Percentiles rank a stretch among this genome's conserved stretches.
Conservation (phyloP, 1,139 yeast genomes). For the Nakaseomyces delphensis region DNA sequence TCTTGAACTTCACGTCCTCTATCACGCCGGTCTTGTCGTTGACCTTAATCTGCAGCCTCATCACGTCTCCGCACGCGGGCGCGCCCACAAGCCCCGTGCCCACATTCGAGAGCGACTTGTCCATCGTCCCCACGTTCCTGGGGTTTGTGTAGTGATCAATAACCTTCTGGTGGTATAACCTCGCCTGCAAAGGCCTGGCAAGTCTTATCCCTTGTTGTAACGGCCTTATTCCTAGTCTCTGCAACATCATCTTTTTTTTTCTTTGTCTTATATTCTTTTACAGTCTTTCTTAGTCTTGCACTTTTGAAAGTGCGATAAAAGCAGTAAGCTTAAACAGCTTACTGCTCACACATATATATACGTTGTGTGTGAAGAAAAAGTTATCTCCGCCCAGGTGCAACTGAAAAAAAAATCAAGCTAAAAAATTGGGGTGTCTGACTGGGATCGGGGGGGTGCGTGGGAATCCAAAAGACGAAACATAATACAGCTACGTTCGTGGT, state of each 20-base stretch:
- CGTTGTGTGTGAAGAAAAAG: too few species aligned
- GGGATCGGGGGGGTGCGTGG: too few species aligned
- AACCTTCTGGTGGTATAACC: conserved; percentile 57
- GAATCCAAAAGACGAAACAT: too few species aligned
- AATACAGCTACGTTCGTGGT: too few species aligned
- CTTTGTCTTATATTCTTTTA: neutral
- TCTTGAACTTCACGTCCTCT: conserved; percentile 92
- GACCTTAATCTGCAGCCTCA: conserved; percentile 93
- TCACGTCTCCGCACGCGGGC: conserved; percentile 98
- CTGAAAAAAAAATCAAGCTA: too few species aligned
- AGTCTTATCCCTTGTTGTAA: neutral
- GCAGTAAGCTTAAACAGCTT: too few species aligned
- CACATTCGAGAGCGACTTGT: conserved; percentile 67
- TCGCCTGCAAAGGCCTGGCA: conserved; percentile 6
- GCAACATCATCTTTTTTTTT: neutral
- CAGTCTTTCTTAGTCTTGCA: too few species aligned
- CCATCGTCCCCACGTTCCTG: conserved; percentile 88
- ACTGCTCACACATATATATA: too few species aligned
- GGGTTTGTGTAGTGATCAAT: conserved; percentile 96
- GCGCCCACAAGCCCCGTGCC: conserved; percentile 98
- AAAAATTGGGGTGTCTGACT: too few species aligned
- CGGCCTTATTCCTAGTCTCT: neutral
- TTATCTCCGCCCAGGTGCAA: too few species aligned
- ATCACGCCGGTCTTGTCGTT: conserved; percentile 84
- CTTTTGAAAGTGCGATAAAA: too few species aligned